Evolutionary conservation across 495 filamentous ascomycete species (phyloP).

Genomic region (Aspergillus bridgeri): DNA sequence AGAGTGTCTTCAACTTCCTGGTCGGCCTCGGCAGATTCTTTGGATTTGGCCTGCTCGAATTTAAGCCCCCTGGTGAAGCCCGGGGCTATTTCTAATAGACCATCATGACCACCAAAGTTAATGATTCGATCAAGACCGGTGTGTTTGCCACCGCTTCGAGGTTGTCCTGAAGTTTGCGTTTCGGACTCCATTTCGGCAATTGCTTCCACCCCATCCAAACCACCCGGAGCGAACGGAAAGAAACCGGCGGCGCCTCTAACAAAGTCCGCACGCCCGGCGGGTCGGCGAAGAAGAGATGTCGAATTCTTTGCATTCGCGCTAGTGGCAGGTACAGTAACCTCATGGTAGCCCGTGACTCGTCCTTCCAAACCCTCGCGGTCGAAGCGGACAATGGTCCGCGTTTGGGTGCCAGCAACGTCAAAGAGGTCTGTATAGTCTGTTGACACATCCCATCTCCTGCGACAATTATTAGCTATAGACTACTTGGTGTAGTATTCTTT

Average conservation of each 20-base stretch:
- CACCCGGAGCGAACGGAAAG: constrained; percentile 93
- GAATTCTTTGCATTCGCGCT: constrained; percentile 96
- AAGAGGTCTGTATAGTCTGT: constrained; percentile 77
- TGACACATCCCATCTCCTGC: constrained; percentile 75
- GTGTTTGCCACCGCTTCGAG: constrained; percentile 41
- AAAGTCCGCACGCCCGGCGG: constrained; percentile 84
- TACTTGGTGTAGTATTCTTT: background rate
- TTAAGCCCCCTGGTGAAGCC: constrained; percentile 78
- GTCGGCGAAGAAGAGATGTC: constrained; percentile 83
- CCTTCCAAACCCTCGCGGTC: constrained; percentile 90
- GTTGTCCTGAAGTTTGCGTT: constrained; percentile 38
- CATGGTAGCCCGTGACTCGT: constrained; percentile 87
- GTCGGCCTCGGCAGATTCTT: constrained; percentile 54
- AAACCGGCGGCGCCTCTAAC: constrained; percentile 94
- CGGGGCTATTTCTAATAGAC: constrained; percentile 77
- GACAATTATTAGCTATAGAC: constrained; percentile 17
- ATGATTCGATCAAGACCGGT: constrained; percentile 72
- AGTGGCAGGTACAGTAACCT: constrained; percentile 87
- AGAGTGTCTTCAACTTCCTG: constrained; percentile 73
- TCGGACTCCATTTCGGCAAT: constrained; percentile 73
- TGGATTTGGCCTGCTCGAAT: constrained; percentile 59
- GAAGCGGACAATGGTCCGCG: constrained; percentile 88
- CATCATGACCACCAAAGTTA: constrained; percentile 70
- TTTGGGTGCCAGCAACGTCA: constrained; percentile 83
- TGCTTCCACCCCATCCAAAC: constrained; percentile 81